Conservation (phyloP, 371 early-diverging fungal genomes). For the Mortierella sp. region DNA sequence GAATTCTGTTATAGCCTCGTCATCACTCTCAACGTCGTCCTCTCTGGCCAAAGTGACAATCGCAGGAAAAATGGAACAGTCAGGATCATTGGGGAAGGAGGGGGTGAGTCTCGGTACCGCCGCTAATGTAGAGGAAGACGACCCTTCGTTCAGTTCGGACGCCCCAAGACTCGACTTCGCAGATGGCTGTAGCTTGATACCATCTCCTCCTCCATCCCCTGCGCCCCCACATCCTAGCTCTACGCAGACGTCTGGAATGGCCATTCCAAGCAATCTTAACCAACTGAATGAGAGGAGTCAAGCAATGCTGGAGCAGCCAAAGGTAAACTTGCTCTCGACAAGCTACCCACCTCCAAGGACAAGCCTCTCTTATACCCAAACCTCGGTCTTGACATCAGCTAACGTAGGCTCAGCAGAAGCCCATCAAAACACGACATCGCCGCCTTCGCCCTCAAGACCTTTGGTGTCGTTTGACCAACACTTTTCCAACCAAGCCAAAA, state of each 20-base stretch:
- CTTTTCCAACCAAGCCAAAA: constrained; percentile 45
- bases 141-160: constrained; percentile 13
- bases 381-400: constrained; percentile 2
- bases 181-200: constrained; percentile 49
- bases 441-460: constrained; percentile 33
- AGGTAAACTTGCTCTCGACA: constrained; percentile 32
- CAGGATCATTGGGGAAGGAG: neutral
- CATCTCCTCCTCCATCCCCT: constrained; percentile 50
- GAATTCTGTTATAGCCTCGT: constrained; percentile 10
- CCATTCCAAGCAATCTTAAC: neutral
- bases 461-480: constrained; percentile 53
- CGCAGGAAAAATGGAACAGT: neutral
- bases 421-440: constrained; percentile 13
- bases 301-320: constrained; percentile 32
- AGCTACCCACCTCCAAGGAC: constrained; percentile 52
- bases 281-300: neutral
- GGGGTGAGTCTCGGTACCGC: too few species aligned
- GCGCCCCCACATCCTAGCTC: constrained; percentile 10
- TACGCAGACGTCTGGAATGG: neutral
- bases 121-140: neutral
- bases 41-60: constrained; percentile 16
- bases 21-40: constrained; percentile 32
- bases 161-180: constrained; percentile 32
- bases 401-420: neutral
- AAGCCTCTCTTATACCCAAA: constrained; percentile 31